Evolutionary conservation across 768 basidiomycete species (phyloP), one percentile per base, ranked within the genome.

Genomic region (Pulveroboletus frians): DNA sequence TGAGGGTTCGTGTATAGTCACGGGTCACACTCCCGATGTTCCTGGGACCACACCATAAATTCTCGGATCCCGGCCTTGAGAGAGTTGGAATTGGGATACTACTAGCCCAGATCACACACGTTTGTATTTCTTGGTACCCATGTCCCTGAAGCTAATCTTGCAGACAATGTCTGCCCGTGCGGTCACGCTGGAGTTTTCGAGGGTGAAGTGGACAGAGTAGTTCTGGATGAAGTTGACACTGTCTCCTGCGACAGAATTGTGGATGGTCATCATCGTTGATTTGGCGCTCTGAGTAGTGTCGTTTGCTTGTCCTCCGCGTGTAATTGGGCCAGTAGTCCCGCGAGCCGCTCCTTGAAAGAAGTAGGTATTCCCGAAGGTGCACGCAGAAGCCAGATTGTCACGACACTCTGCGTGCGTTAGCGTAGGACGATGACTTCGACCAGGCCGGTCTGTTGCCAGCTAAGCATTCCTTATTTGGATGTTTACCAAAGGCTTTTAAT

Each of bases 401-500:
- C 23, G 23, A 26, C 23, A 26, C 23, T 26, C 23, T 26, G 23
- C 23, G 23, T 26, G 23, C 23, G 6, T 26, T 26, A 26, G 6
- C 23, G 2, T 26, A 6, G 23, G 23, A 21, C 21, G 21, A 6
- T 26, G 23, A 26, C 23, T 26, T 26, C 23, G 23, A 26, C 1
- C 23, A 3, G 23, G 23, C 23, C 5, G 23, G 23, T 23, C 5
- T 23, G 23, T 23, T 23, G 23, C 23, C 23, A 26, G 30, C 30
- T 5, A 31, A 7, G 36, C 10, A 21, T 52, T 27, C 54, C 46
- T 56, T 41, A 42, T 52, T 42, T 50, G 15, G 47, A 31, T 60
- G 36, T 62, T 63, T 62, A 17, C 32, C 55, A 63, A 63, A 48
- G 14, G 55, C 61, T 43, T 63, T 58, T 51, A 56, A 63, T 64